Evolutionary conservation across 768 basidiomycete species (phyloP).

Genomic region (Lactifluus subvellereus): DNA sequence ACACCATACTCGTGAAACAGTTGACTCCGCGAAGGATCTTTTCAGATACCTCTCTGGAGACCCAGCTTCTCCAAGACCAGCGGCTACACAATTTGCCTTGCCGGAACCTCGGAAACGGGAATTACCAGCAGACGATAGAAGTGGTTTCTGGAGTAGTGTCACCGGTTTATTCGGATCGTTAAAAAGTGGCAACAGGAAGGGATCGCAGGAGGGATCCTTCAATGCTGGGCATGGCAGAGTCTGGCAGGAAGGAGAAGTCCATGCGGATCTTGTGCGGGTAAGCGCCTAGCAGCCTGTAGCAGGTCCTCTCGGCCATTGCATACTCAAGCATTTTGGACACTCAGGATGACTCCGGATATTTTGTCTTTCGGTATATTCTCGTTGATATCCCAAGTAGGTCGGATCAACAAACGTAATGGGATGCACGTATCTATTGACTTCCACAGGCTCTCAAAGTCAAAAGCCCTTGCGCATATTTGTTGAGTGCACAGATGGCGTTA

Average conservation of each 20-base stretch:
- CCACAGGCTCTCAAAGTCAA: constrained; percentile 52
- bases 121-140: constrained; percentile 32
- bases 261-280: constrained; percentile 72
- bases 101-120: constrained; percentile 28
- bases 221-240: constrained; percentile 36
- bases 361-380: constrained; percentile 69
- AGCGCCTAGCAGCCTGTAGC: constrained; percentile 28
- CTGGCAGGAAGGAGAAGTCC: constrained; percentile 75
- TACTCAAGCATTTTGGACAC: not conserved
- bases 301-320: not conserved
- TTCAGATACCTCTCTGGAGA: constrained; percentile 75
- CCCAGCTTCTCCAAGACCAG: constrained; percentile 36
- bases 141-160: constrained; percentile 45
- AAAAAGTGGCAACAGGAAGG: constrained; percentile 36
- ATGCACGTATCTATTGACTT: constrained; percentile 27
- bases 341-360: constrained; percentile 72
- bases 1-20: constrained; percentile 35
- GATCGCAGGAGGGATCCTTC: constrained; percentile 28
- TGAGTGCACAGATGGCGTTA: constrained; percentile 57
- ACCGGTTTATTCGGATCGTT: constrained; percentile 67
- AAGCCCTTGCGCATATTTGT: constrained; percentile 66
- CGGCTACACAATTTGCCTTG: constrained; percentile 29
- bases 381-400: constrained; percentile 74
- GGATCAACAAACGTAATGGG: constrained; percentile 24
- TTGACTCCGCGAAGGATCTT: constrained; percentile 43